Evolutionary conservation across 2,329 filamentous ascomycete genomes (phyloP).

Genomic region (Calycina herbarum): DNA sequence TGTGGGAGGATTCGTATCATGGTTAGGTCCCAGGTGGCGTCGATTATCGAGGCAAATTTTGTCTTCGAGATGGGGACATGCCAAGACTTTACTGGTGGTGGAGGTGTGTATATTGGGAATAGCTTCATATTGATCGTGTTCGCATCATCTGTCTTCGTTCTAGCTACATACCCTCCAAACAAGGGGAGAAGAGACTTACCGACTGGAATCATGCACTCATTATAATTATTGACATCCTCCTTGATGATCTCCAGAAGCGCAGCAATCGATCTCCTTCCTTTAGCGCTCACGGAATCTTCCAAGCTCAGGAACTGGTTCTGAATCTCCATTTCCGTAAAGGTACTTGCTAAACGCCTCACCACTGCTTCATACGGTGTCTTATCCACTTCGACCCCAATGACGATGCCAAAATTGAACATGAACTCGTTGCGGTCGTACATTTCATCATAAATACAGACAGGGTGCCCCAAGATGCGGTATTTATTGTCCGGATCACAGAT

Average conservation of each 20-base stretch:
- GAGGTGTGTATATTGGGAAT: slow-evolving; percentile 78
- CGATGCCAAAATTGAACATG: slow-evolving; percentile 96
- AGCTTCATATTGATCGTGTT: slow-evolving; percentile 97
- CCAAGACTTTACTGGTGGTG: slow-evolving; percentile 78
- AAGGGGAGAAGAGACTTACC: slow-evolving; percentile 52
- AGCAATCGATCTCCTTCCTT: slow-evolving; percentile 71
- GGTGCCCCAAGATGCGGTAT: slow-evolving; percentile 82
- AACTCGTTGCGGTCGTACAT: slow-evolving; percentile 92
- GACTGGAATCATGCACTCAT: slow-evolving; percentile 97
- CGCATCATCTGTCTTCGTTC: slow-evolving; percentile 67
- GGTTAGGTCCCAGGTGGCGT: slow-evolving; percentile 73
- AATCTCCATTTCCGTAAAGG: slow-evolving; percentile 88
- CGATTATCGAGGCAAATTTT: slow-evolving; percentile 62
- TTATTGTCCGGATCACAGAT: slow-evolving; percentile 69
- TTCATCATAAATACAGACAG: slow-evolving; percentile 79
- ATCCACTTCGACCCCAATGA: slow-evolving; percentile 69
- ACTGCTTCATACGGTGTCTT: slow-evolving; percentile 81
- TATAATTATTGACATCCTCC: slow-evolving; percentile 93
- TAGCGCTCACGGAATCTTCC: slow-evolving; percentile 31
- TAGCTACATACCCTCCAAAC: not conserved
- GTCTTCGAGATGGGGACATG: slow-evolving; percentile 82
- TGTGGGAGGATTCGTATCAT: slow-evolving; percentile 77
- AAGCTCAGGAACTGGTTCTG: slow-evolving; percentile 80
- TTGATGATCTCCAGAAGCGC: slow-evolving; percentile 78
- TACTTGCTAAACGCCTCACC: slow-evolving; percentile 78